Conservation (phyloP, 164 flowering plant genomes). For the Akebia trifoliata region DNA sequence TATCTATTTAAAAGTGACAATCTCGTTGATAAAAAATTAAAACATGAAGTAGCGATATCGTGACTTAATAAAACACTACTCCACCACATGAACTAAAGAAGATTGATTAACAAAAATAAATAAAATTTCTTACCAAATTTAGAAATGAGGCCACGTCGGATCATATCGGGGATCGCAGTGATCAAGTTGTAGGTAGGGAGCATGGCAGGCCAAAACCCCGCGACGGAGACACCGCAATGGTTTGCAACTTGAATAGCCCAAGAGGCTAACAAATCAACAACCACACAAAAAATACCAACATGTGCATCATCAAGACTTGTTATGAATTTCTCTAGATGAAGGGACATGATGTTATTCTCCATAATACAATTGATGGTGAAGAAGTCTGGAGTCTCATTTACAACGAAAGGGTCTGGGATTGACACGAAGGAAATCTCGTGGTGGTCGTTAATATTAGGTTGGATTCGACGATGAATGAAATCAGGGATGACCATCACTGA, state of each 20-base stretch:
- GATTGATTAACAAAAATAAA: too few relatives aligned
- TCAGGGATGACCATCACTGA: slow-evolving; percentile 49
- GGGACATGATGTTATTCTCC: slow-evolving; percentile 74
- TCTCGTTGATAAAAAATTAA: too few relatives aligned
- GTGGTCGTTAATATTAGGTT: not conserved
- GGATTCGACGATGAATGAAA: slow-evolving; percentile 40
- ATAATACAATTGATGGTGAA: slow-evolving; percentile 47
- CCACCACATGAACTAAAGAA: not conserved
- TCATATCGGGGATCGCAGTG: slow-evolving; percentile 55
- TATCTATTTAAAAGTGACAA: too few relatives aligned
- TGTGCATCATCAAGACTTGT: slow-evolving; percentile 29
- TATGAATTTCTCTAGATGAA: slow-evolving; percentile 36
- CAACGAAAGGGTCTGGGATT: slow-evolving; percentile 44
- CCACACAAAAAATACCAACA: slow-evolving; percentile 37
- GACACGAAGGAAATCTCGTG: slow-evolving; percentile 25
- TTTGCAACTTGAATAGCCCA: slow-evolving; percentile 60
- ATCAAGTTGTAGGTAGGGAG: slow-evolving; percentile 54
- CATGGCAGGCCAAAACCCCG: slow-evolving; percentile 94
- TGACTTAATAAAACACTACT: too few relatives aligned
- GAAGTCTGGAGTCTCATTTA: slow-evolving; percentile 37
- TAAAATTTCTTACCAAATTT: slow-evolving; percentile 36
- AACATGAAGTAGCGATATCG: too few relatives aligned
- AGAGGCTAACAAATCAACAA: slow-evolving; percentile 70
- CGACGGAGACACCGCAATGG: slow-evolving; percentile 36
- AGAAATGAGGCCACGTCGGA: slow-evolving; percentile 42